phyloP scores from a whole-genome alignment of 192 early-diverging fungal genomes.

The Coemansia sp. region DNA sequence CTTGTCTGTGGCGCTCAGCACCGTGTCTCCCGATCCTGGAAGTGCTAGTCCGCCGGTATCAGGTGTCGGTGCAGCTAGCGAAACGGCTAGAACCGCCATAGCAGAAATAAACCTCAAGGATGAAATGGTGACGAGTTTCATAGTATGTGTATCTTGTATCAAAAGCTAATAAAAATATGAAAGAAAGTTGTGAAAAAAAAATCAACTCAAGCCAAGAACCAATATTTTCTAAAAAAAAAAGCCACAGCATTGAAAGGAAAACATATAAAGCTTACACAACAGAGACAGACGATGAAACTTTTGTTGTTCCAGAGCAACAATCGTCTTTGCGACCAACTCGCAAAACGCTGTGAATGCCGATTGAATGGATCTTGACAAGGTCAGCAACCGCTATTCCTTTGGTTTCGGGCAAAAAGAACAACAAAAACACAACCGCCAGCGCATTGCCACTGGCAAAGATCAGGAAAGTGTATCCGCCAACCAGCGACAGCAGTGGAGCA shows the following conservation, averaged over 20 bases:
- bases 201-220: too few species aligned
- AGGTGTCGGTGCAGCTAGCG: background rate
- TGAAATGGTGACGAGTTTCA: background rate
- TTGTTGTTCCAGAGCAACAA: background rate
- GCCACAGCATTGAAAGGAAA: background rate
- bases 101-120: background rate
- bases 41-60: background rate
- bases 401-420: constrained; percentile 74
- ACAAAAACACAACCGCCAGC: constrained; percentile 58
- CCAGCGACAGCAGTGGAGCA: constrained; percentile 38
- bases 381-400: constrained; percentile 66
- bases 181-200: too few species aligned
- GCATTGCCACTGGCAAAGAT: constrained; percentile 65
- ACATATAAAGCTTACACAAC: too few species aligned
- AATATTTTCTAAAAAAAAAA: background rate
- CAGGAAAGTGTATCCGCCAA: constrained; percentile 55
- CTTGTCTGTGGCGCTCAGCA: background rate
- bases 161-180: too few species aligned
- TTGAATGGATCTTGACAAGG: constrained; percentile 39
- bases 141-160: background rate
- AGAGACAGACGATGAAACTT: background rate
- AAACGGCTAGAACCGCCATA: background rate
- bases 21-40: background rate
- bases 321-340: constrained; percentile 2
- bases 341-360: constrained; percentile 41